phyloP scores from a whole-genome alignment of 371 early-diverging fungal species.

The Phascolomyces articulosus region DNA sequence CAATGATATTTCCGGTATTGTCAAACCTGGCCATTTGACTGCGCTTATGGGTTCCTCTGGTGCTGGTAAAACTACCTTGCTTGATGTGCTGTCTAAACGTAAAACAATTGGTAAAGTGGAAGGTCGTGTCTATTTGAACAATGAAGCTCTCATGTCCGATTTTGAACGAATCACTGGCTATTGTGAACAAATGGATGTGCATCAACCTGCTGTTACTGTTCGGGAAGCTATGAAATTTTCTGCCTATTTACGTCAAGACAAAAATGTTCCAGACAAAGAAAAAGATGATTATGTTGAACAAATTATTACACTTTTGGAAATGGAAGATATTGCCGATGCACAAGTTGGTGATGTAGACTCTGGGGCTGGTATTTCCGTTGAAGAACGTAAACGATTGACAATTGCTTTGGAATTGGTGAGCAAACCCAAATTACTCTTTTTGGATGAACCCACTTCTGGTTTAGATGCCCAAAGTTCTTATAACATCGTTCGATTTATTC shows the following conservation, averaged over 20 bases:
- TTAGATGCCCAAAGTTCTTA: slow-evolving; percentile 67
- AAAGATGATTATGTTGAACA: slow-evolving; percentile 64
- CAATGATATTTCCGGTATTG: slow-evolving; percentile 48
- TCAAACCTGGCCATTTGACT: slow-evolving; percentile 70
- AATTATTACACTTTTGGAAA: slow-evolving; percentile 60
- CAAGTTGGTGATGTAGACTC: slow-evolving; percentile 49
- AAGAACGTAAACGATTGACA: slow-evolving; percentile 66
- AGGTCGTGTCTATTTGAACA: slow-evolving; percentile 67
- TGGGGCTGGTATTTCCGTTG: slow-evolving; percentile 56
- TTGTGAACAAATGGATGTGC: slow-evolving; percentile 80
- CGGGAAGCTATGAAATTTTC: slow-evolving; percentile 71
- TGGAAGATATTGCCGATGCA: slow-evolving; percentile 59
- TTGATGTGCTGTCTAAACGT: slow-evolving; percentile 77
- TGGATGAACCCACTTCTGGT: slow-evolving; percentile 85
- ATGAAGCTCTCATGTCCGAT: slow-evolving; percentile 35
- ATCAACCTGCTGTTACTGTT: slow-evolving; percentile 58
- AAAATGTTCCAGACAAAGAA: slow-evolving; percentile 47
- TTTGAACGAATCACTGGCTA: slow-evolving; percentile 75
- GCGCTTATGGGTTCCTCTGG: slow-evolving; percentile 85
- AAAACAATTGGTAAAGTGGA: slow-evolving; percentile 74
- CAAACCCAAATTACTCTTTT: slow-evolving; percentile 75
- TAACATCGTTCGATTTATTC: slow-evolving; percentile 67
- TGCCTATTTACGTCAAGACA: slow-evolving; percentile 65
- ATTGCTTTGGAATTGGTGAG: slow-evolving; percentile 73
- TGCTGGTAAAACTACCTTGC: slow-evolving; percentile 83